Evolutionary conservation across 148 eudicot genomes (phyloP), one percentile per base, ranked within the genome.

Genomic region (Rhododendron ovatum): DNA sequence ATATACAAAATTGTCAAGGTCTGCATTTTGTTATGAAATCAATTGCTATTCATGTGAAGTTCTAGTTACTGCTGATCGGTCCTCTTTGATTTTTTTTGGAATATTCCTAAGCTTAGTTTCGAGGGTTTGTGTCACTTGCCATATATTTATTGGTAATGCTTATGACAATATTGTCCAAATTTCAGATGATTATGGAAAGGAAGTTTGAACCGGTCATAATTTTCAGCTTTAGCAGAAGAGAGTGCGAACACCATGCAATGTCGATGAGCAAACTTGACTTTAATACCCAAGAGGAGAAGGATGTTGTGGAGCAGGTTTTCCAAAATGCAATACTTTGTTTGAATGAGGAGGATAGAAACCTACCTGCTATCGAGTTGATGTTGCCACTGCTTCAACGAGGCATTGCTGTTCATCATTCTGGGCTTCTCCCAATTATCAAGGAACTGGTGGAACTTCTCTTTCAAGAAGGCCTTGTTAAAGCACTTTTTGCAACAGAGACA

Each of bases 171-270:
- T 63, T 69, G 13, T 12, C 26, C 63, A 30, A 45, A 24, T 89
- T 82, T 75, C 95, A 97, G 99, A 95, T 97, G 99, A 93, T 97
- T 87, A 97, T 97, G 99, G 99, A 95, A 86, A 95, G 98, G 78
- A 95, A 97, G 89, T 97, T 97, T 88, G 98, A 97, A 86, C 99
- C 99, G 18, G 98, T 95, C 33, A 97, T 97, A 90, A 96, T 95
- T 63, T 97, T 97, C 85, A 97, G 99, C 90, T 97, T 97, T 85
- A 94, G 98, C 90, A 93, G 99, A 93, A 95, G 98, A 90, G 99
- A 97, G 90, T 97, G 99, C 82, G 99, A 97, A 87, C 98, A 97
- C 87, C 98, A 97, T 91, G 99, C 99, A 41, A 95, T 97, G 99
- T 93, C 98, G 67, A 93, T 97, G 99, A 88, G 96, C 74, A 97